A percentile compares a stretch with the other conserved stretches of the same genome.
Conservation (phyloP, 192 early-diverging fungal genomes). For the Rhizophagus sp. region DNA sequence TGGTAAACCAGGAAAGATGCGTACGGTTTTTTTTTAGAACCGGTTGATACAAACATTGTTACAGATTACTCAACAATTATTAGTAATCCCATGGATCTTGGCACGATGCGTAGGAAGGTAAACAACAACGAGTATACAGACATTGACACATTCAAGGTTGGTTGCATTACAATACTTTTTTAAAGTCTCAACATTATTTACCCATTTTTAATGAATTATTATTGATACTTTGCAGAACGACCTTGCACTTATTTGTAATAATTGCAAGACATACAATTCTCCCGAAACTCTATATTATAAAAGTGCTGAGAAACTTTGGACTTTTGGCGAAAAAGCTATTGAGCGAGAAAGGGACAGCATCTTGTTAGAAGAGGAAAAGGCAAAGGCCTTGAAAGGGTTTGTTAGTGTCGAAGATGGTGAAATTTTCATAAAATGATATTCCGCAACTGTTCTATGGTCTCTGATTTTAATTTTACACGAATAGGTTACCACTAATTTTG, state of each 20-base stretch:
- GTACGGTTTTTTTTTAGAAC: constrained; percentile 86
- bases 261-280: constrained; percentile 84
- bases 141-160: constrained; percentile 63
- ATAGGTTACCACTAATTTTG: background rate
- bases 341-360: constrained; percentile 60
- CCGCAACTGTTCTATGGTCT: background rate
- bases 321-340: constrained; percentile 70
- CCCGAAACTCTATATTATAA: constrained; percentile 80
- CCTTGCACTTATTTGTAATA: constrained; percentile 74
- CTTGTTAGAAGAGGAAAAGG: constrained; percentile 35
- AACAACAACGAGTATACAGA: constrained; percentile 58
- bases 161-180: background rate
- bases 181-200: background rate
- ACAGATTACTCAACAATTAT: constrained; percentile 82
- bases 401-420: background rate
- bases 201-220: background rate
- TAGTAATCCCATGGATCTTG: constrained; percentile 88
- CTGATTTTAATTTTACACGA: background rate
- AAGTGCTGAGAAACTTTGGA: constrained; percentile 74
- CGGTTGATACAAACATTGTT: constrained; percentile 76
- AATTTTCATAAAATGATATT: too few species aligned
- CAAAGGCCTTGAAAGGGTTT: constrained; percentile 4
- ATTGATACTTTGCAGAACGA: constrained; percentile 48
- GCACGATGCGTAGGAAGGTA: constrained; percentile 83
- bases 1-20: constrained; percentile 60